Evolutionary conservation across 768 basidiomycete species (phyloP), one percentile per base, ranked within the genome.

Genomic region (Naganishia vaughanmartiniae): DNA sequence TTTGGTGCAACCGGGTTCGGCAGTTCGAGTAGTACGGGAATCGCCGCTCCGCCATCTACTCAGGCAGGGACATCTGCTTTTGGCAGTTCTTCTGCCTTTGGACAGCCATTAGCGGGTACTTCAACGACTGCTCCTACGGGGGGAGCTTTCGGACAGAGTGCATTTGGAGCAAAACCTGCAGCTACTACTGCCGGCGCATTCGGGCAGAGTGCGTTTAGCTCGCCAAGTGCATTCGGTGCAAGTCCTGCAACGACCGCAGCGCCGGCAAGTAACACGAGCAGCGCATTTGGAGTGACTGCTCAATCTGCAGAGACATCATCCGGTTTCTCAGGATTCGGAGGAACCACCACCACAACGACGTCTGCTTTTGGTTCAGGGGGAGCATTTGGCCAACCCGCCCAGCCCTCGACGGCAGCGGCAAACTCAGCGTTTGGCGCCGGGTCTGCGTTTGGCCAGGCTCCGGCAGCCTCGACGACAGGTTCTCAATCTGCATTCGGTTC

Each of bases 401-500:
- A 51, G 48, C 39, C 60, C 46, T 46, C 65, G 1, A 54, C 65
- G 24, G 34, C 65, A 28, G 42, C 42, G 2, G 42, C 42, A 15
- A 42, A 42, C 42, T 33, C 33, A 12, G 56, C 39, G 48, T 57
- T 66, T 21, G 65, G 65, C 30, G 26, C 65, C 19, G 11, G 1
- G 19, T 51, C 67, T 2, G 67, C 54, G 4, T 56, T 48, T 31
- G 56, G 56, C 15, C 11, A 56, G 45, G 24, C 67, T 2, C 42
- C 42, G 42, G 57, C 57, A n/a, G n/a, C 48, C 24, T n/a, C 24
- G 57, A 33, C 57, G 34, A 15, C 57, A 21, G 14, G 4, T 9
- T 7, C 34, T 31, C 48, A 45, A 15, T 69, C 68, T 11, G 68
- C 68, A 2, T 69, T 69, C 33, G 68, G 68, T 24, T 63, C 60